phyloP scores from a whole-genome alignment of 768 basidiomycete genomes.

The Rhodocollybia butyracea region DNA sequence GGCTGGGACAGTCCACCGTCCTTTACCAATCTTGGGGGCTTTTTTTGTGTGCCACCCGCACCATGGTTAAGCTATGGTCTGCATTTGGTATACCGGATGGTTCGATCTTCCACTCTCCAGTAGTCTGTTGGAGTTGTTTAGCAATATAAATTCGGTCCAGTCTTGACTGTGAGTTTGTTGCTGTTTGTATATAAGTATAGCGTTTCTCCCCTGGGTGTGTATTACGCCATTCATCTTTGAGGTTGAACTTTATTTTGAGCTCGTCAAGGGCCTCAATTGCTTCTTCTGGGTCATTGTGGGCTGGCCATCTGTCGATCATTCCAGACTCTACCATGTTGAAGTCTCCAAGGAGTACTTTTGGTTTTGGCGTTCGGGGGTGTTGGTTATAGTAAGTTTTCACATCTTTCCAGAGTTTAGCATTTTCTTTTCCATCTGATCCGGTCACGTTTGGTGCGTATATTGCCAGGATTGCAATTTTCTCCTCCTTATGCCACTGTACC shows the following conservation, averaged over 20 bases:
- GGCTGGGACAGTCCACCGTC: conserved; percentile 28
- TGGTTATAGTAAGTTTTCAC: conserved; percentile 9
- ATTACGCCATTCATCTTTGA: conserved; percentile 31
- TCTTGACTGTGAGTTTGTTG: conserved; percentile 19
- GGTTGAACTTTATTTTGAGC: conserved; percentile 15
- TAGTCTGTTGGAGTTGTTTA: background rate
- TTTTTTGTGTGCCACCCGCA: conserved; percentile 16
- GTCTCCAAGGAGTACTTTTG: conserved; percentile 36
- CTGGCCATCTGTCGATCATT: conserved; percentile 33
- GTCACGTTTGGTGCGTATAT: conserved; percentile 38
- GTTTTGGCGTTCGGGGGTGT: conserved; percentile 11
- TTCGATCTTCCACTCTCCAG: conserved; percentile 24
- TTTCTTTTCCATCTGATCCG: conserved; percentile 12
- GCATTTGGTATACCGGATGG: conserved; percentile 15
- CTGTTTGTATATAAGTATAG: conserved; percentile 25
- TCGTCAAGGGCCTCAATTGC: conserved; percentile 15
- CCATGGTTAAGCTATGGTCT: conserved; percentile 30
- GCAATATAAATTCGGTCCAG: conserved; percentile 35
- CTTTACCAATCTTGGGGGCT: conserved; percentile 25
- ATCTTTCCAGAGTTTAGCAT: conserved; percentile 27
- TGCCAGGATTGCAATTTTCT: conserved; percentile 22
- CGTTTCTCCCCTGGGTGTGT: conserved; percentile 14
- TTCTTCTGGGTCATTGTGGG: conserved; percentile 10
- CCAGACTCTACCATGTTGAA: conserved; percentile 38
- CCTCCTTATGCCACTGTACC: conserved; percentile 15